Evolutionary conservation across 371 early-diverging fungal genomes (phyloP).

Genomic region (Umbelopsis sp.): DNA sequence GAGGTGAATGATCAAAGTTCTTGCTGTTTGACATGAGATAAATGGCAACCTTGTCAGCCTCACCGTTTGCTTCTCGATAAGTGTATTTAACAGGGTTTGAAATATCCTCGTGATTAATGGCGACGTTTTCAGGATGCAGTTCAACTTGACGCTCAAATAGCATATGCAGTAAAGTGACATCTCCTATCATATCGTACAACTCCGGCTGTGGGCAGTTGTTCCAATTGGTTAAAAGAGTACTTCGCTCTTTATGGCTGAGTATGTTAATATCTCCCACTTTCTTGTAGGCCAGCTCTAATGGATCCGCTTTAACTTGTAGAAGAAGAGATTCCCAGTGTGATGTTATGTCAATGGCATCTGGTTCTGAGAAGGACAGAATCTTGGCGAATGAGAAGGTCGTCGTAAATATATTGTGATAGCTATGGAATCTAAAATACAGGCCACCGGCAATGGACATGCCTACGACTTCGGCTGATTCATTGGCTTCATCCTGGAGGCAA

Average conservation of each 20-base stretch:
- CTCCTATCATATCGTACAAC: neutral
- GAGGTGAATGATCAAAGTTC: neutral
- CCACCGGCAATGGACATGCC: neutral
- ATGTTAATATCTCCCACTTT: neutral
- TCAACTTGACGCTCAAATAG: neutral
- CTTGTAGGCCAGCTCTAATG: neutral
- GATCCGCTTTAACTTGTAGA: neutral
- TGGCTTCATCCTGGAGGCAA: neutral
- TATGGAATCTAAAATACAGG: neutral
- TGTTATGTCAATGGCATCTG: neutral
- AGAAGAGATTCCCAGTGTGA: neutral
- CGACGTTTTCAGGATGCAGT: neutral
- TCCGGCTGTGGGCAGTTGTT: neutral
- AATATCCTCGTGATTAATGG: neutral
- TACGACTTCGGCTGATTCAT: conserved; percentile 5
- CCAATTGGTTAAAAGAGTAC: neutral
- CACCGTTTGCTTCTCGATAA: neutral
- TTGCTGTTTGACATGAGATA: neutral
- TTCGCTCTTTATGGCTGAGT: neutral
- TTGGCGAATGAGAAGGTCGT: conserved; percentile 5
- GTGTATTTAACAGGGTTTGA: neutral
- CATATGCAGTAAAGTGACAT: neutral
- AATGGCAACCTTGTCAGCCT: neutral
- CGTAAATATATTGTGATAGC: neutral
- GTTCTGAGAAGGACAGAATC: neutral